A percentile compares a stretch with the other conserved stretches of the same genome.
phyloP scores from a whole-genome alignment of 1,284 basidiomycete species.

The Stygiomarasmius scandens region DNA sequence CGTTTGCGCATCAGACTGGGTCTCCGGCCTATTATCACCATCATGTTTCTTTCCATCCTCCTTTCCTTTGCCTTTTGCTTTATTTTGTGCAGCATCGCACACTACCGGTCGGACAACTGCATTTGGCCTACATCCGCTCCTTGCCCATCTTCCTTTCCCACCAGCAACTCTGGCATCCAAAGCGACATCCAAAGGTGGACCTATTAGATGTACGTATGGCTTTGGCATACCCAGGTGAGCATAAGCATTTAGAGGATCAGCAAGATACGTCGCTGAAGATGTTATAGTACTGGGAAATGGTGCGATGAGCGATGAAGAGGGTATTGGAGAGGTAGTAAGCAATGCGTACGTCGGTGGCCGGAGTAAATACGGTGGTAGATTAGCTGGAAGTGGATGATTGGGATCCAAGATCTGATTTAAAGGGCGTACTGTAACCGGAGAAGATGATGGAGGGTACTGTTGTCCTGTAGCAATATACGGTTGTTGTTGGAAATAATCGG shows the following conservation, averaged over 20 bases:
- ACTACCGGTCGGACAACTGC: slow-evolving; percentile 83
- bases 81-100: slow-evolving; percentile 40
- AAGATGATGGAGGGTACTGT: background rate
- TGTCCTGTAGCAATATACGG: slow-evolving; percentile 22
- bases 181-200: slow-evolving; percentile 79
- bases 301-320: slow-evolving; percentile 51
- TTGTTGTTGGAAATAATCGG: slow-evolving; percentile 39
- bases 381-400: background rate
- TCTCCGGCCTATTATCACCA: slow-evolving; percentile 28
- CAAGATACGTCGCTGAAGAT: slow-evolving; percentile 62
- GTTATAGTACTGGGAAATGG: slow-evolving; percentile 62
- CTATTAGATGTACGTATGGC: slow-evolving; percentile 80
- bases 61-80: slow-evolving; percentile 1
- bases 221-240: slow-evolving; percentile 74
- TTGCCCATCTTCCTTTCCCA: slow-evolving; percentile 72
- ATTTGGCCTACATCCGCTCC: slow-evolving; percentile 89
- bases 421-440: background rate
- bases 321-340: slow-evolving; percentile 53
- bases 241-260: slow-evolving; percentile 70
- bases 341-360: slow-evolving; percentile 55
- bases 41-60: background rate
- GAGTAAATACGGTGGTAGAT: slow-evolving; percentile 13
- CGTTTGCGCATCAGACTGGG: slow-evolving; percentile 36
- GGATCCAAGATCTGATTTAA: background rate
- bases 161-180: slow-evolving; percentile 86